phyloP scores from a whole-genome alignment of 1,284 basidiomycete species.

The Rugiboletus extremiorientalis region DNA sequence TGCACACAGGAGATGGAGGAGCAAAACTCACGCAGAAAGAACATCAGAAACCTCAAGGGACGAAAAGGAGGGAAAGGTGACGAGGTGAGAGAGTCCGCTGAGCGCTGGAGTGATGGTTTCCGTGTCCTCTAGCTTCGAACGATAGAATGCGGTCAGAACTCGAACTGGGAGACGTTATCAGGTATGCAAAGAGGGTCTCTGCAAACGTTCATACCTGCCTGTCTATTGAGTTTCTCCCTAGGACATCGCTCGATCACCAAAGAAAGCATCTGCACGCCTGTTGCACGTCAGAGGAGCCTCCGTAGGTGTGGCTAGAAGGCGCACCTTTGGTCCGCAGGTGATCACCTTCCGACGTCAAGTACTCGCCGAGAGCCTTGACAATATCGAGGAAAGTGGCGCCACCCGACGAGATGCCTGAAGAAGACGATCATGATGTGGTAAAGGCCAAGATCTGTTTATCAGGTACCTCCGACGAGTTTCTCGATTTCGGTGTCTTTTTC shows the following conservation, averaged over 20 bases:
- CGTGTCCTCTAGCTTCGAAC: constrained; percentile 83
- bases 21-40: constrained; percentile 59
- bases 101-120: constrained; percentile 80
- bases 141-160: constrained; percentile 83
- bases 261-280: constrained; percentile 79
- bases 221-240: constrained; percentile 68
- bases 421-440: constrained; percentile 12
- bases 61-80: constrained; percentile 64
- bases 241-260: constrained; percentile 63
- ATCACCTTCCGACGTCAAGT: constrained; percentile 86
- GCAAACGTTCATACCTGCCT: constrained; percentile 62
- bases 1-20: background rate
- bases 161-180: constrained; percentile 51
- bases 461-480: constrained; percentile 57
- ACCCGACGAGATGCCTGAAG: constrained; percentile 64
- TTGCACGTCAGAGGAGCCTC: constrained; percentile 9
- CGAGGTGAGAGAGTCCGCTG: constrained; percentile 70
- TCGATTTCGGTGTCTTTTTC: constrained; percentile 59
- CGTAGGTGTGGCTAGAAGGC: constrained; percentile 5
- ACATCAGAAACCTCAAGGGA: constrained; percentile 71
- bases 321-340: constrained; percentile 76
- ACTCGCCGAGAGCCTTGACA: constrained; percentile 87
- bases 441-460: constrained; percentile 8
- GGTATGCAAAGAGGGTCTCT: background rate
- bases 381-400: constrained; percentile 70